Percentiles rank a stretch among this genome's conserved stretches.
phyloP scores from a whole-genome alignment of 192 early-diverging fungal species.

The Podila horticola region DNA sequence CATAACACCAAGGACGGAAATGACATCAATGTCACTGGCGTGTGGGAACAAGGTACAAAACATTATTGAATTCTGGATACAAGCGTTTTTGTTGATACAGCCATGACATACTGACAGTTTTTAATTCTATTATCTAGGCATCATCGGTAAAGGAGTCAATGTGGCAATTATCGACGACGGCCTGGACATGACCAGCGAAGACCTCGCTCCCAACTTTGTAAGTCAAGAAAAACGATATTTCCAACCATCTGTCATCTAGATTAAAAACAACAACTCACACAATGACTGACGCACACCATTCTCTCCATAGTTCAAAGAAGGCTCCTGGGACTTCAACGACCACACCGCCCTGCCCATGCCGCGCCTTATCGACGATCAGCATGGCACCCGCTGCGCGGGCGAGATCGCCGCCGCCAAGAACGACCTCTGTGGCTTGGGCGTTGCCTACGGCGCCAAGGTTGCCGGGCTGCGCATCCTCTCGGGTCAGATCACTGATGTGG shows the following conservation, averaged over 20 bases:
- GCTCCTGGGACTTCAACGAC: constrained; percentile 97
- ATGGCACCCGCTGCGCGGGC: constrained; percentile 97
- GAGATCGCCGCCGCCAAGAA: constrained; percentile 94
- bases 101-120: neutral
- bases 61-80: neutral
- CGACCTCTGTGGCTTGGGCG: constrained; percentile 91
- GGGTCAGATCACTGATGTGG: constrained; percentile 86
- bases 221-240: constrained; percentile 22
- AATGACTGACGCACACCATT: neutral
- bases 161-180: constrained; percentile 98
- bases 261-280: no score
- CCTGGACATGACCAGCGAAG: constrained; percentile 84
- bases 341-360: constrained; percentile 80
- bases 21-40: constrained; percentile 94
- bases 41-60: constrained; percentile 70
- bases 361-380: constrained; percentile 80
- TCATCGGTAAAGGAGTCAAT: constrained; percentile 86
- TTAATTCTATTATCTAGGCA: constrained; percentile 56
- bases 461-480: constrained; percentile 92
- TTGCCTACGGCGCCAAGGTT: constrained; percentile 88
- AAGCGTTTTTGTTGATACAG: neutral
- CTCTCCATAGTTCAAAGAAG: constrained; percentile 71
- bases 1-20: constrained; percentile 61
- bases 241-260: neutral
- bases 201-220: constrained; percentile 91